A percentile compares a stretch with the other conserved stretches of the same genome.
Evolutionary conservation across 176 grass and related monocot genomes (phyloP).

Genomic region (Olyra latifolia): DNA sequence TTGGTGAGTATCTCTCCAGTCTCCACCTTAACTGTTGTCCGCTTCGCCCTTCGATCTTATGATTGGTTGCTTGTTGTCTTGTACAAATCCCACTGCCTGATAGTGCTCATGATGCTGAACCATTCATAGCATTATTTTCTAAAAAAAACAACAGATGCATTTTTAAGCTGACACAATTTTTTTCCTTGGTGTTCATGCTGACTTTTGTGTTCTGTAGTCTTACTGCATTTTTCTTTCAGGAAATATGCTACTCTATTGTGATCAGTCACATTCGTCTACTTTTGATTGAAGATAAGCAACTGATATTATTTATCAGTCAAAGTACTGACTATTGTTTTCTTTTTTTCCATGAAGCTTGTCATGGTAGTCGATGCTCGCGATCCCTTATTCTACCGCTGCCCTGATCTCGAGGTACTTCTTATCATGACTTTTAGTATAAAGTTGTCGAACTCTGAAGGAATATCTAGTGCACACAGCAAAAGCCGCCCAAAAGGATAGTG

Average conservation of each 20-base stretch:
- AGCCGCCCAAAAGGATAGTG: neutral
- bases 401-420: conserved; percentile 82
- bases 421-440: neutral
- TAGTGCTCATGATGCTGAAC: neutral
- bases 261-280: neutral
- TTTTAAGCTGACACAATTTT: neutral
- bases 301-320: neutral
- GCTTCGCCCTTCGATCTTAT: neutral
- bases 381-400: conserved; percentile 85
- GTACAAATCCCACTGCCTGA: neutral
- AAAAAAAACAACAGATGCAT: neutral
- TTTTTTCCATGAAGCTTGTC: conserved; percentile 62
- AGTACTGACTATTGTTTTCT: conserved; percentile 25
- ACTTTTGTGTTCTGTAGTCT: neutral
- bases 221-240: neutral
- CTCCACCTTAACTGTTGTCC: neutral
- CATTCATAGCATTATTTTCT: neutral
- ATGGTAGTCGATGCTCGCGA: conserved; percentile 95
- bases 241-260: neutral
- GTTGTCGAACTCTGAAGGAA: neutral
- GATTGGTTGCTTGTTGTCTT: conserved; percentile 9
- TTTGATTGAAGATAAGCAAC: neutral
- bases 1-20: conserved; percentile 44
- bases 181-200: neutral
- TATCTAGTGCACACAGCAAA: neutral